phyloP scores from a whole-genome alignment of 805 yeast genomes.

The Groenewaldozyma salmanticensis region DNA sequence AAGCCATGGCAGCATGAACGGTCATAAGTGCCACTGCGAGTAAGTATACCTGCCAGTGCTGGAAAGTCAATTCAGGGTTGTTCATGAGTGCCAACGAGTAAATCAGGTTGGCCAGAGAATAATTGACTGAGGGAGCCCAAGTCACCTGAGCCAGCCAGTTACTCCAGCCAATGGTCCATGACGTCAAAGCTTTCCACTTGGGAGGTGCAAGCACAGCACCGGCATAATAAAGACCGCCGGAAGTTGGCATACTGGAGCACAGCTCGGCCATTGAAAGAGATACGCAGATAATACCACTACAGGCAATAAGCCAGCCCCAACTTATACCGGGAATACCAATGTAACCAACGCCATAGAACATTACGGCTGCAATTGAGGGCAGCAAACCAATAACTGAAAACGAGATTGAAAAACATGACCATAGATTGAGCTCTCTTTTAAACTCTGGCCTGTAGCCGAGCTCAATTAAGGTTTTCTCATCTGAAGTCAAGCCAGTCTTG shows the following conservation, averaged over 20 bases:
- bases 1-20: slow-evolving; percentile 38
- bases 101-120: slow-evolving; percentile 47
- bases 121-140: slow-evolving; percentile 51
- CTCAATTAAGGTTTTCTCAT: slow-evolving; percentile 18
- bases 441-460: slow-evolving; percentile 56
- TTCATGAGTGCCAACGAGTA: slow-evolving; percentile 39
- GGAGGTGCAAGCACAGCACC: slow-evolving; percentile 53
- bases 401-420: slow-evolving; percentile 53
- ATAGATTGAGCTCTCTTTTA: slow-evolving; percentile 48
- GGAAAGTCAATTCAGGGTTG: slow-evolving; percentile 32
- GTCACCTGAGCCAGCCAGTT: slow-evolving; percentile 60
- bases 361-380: slow-evolving; percentile 55
- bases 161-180: slow-evolving; percentile 58
- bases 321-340: slow-evolving; percentile 56
- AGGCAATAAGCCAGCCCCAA: slow-evolving; percentile 52
- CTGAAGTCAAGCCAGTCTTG: slow-evolving; percentile 17
- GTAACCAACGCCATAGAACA: slow-evolving; percentile 50
- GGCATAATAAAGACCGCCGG: slow-evolving; percentile 63
- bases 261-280: slow-evolving; percentile 55
- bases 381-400: slow-evolving; percentile 57
- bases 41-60: slow-evolving; percentile 42
- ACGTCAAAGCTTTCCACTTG: slow-evolving; percentile 40
- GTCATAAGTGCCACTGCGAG: slow-evolving; percentile 44
- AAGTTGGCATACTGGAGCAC: slow-evolving; percentile 55
- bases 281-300: slow-evolving; percentile 46